Evolutionary conservation across 805 yeast genomes (phyloP).

Genomic region (Suhomyces sp.): DNA sequence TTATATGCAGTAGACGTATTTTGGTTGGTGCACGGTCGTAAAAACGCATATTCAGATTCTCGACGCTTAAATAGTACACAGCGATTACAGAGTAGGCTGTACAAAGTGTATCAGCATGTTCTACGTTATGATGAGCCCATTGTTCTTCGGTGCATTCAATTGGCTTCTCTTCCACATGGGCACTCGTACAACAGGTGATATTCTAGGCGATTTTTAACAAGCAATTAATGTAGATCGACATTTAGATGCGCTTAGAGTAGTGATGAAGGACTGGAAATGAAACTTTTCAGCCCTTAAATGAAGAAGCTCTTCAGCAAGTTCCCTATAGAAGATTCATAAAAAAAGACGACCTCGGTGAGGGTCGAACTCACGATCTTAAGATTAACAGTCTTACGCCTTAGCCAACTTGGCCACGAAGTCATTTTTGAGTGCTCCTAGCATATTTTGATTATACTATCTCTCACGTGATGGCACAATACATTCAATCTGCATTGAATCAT

Average conservation of each 20-base stretch:
- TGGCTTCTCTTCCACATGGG: background rate
- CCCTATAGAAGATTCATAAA: background rate
- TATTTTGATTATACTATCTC: too few relatives aligned
- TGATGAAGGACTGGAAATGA: too few relatives aligned
- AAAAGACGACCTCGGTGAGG: constrained; percentile 7
- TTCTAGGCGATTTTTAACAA: background rate
- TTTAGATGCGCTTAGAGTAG: background rate
- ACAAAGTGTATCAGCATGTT: background rate
- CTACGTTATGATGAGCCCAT: background rate
- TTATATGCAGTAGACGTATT: background rate
- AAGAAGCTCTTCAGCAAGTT: background rate
- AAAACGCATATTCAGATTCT: background rate
- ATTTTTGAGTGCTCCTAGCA: background rate
- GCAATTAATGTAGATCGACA: background rate
- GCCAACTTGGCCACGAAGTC: constrained; percentile 9
- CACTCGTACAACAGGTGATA: background rate
- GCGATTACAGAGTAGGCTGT: background rate
- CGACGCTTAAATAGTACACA: background rate
- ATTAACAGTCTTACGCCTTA: constrained; percentile 9
- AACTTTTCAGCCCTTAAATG: too few relatives aligned
- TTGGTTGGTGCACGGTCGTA: background rate
- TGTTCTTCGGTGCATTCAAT: background rate
- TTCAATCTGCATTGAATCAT: too few relatives aligned
- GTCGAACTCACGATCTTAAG: constrained; percentile 8
- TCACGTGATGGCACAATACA: too few relatives aligned